A percentile compares a stretch with the other conserved stretches of the same genome.
Evolutionary conservation across 345 rosid genomes (phyloP).

Genomic region (Hibiscus syriacus): DNA sequence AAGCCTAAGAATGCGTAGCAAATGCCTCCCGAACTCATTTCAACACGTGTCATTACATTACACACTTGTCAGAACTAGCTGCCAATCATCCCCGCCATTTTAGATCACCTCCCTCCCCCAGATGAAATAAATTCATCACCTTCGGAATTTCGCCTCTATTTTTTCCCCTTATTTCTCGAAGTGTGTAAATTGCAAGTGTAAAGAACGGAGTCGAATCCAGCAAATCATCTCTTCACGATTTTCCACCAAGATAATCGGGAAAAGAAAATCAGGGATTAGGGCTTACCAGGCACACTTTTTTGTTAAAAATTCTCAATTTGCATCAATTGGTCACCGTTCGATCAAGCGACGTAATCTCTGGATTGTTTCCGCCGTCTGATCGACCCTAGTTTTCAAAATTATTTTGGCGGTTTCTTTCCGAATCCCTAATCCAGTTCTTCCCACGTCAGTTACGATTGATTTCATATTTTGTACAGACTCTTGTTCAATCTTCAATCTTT

Average conservation of each 20-base stretch:
- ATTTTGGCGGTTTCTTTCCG: conserved; percentile 31
- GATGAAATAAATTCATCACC: not conserved
- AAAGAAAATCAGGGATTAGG: conserved; percentile 4
- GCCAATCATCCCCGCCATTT: not conserved
- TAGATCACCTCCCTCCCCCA: conserved; percentile 1
- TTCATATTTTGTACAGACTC: conserved; percentile 12
- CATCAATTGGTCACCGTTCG: too few species aligned
- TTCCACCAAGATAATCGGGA: conserved; percentile 25
- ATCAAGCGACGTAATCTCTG: conserved; percentile 8
- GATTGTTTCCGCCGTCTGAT: conserved; percentile 19
- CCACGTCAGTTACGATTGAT: conserved; percentile 14
- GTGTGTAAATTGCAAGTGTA: too few species aligned
- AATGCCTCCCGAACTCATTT: too few species aligned
- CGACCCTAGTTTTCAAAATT: conserved; percentile 9
- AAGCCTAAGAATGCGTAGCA: too few species aligned
- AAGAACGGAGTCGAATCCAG: conserved; percentile 30
- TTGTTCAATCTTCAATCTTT: conserved; percentile 25
- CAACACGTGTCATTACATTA: conserved; percentile 10
- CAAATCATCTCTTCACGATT: conserved; percentile 11
- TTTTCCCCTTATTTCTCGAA: conserved; percentile 10
- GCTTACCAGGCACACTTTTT: not conserved
- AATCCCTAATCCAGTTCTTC: conserved; percentile 11
- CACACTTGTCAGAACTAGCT: not conserved
- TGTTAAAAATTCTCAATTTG: not conserved
- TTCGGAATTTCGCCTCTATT: not conserved